These are phyloP conservation scores for Carpinus viminea DNA, from an alignment of 306 rosid genomes.

Conservation along the genomic window DNA sequence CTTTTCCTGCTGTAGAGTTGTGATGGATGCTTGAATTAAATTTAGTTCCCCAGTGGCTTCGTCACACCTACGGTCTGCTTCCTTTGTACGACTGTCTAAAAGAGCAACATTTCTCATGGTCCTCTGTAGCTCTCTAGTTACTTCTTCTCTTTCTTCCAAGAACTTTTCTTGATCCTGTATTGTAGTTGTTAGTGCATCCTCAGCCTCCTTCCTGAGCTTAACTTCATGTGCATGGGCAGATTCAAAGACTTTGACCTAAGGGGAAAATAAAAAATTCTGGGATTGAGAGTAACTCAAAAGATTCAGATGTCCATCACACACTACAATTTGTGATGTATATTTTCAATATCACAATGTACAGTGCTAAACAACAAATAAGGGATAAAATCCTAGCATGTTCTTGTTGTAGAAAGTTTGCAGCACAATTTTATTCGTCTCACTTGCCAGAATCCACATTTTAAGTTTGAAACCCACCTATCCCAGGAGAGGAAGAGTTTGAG, in stretches of 20 bases:
- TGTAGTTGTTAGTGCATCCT: slow-evolving; percentile 47
- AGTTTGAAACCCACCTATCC: neutral
- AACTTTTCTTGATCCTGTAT: slow-evolving; percentile 55
- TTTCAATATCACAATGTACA: neutral
- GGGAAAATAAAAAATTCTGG: slow-evolving; percentile 16
- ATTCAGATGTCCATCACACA: neutral
- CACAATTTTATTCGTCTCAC: neutral
- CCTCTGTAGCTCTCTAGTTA: slow-evolving; percentile 44
- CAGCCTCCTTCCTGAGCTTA: slow-evolving; percentile 57
- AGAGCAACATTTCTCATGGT: slow-evolving; percentile 64
- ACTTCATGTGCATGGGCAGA: slow-evolving; percentile 49
- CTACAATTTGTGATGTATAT: neutral
- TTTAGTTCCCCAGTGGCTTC: slow-evolving; percentile 58
- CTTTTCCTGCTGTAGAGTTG: slow-evolving; percentile 60
- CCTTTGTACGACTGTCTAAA: slow-evolving; percentile 55
- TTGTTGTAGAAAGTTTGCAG: slow-evolving; percentile 1
- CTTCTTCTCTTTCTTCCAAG: slow-evolving; percentile 53
- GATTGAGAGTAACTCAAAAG: slow-evolving; percentile 12
- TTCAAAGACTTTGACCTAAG: slow-evolving; percentile 57
- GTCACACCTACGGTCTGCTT: slow-evolving; percentile 54
- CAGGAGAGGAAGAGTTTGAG: neutral
- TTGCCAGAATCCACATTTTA: neutral
- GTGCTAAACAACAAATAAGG: neutral
- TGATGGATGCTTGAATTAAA: slow-evolving; percentile 63
- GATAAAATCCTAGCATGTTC: neutral